A percentile compares a stretch with the other conserved stretches of the same genome.
phyloP scores from a whole-genome alignment of 176 grass and related monocot genomes.

The Hordeum marinum region DNA sequence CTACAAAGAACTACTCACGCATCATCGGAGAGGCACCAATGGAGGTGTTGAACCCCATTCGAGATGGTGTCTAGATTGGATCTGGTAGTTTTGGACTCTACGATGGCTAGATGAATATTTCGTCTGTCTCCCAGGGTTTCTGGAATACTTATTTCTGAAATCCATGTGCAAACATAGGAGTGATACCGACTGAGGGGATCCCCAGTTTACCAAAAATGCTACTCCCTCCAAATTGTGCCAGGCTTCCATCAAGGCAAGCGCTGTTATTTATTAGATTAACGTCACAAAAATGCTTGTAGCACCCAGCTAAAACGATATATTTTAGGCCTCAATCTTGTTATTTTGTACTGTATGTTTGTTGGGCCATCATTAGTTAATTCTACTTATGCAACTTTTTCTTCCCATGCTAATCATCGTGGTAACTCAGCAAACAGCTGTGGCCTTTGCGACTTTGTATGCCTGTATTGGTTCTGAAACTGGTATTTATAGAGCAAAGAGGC shows the following conservation, averaged over 20 bases:
- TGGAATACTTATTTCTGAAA: slow-evolving; percentile 21
- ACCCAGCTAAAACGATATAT: background rate
- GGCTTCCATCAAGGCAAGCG: slow-evolving; percentile 84
- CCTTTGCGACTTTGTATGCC: background rate
- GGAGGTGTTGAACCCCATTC: no score
- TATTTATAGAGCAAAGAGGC: no score
- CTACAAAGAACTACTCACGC: no score
- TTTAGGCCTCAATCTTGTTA: background rate
- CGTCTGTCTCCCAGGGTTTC: no score
- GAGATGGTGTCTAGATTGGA: no score
- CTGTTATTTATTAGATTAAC: slow-evolving; percentile 23
- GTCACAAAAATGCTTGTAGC: background rate
- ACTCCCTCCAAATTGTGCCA: slow-evolving; percentile 75
- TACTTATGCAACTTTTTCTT: background rate
- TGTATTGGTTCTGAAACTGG: slow-evolving; percentile 11
- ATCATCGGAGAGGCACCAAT: no score
- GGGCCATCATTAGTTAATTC: background rate
- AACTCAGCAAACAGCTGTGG: background rate
- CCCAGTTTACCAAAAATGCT: slow-evolving; percentile 83
- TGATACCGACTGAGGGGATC: slow-evolving; percentile 92
- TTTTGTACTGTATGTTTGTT: background rate
- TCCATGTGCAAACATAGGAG: slow-evolving; percentile 32
- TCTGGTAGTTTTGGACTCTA: no score
- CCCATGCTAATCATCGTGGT: background rate
- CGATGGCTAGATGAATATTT: no score